These are phyloP conservation scores for Phytophthora meadii DNA, from an alignment of 352 stramenopile genomes.

Conservation along the genomic window DNA sequence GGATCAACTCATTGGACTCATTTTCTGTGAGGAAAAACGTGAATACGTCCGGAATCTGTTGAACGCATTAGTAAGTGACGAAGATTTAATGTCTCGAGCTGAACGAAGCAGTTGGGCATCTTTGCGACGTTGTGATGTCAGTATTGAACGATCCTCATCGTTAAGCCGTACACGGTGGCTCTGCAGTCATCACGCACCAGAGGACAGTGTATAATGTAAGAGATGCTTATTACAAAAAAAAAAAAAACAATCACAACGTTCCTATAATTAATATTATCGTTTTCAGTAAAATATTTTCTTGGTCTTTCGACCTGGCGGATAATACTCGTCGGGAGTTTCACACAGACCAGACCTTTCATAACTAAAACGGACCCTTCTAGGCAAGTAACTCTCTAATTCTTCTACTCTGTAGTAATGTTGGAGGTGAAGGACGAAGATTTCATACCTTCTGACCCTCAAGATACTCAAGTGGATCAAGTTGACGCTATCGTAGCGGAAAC, in stretches of 20 bases:
- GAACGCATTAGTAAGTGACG: slow-evolving; percentile 48
- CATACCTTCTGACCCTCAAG: no score
- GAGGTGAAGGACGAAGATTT: no score
- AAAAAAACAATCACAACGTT: no score
- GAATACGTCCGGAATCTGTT: slow-evolving; percentile 67
- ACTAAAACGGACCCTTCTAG: background rate
- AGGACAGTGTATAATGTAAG: slow-evolving; percentile 22
- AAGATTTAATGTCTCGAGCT: slow-evolving; percentile 13
- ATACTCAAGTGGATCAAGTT: background rate
- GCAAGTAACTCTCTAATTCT: background rate
- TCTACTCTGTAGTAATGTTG: no score
- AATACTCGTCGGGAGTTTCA: background rate
- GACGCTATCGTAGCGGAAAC: slow-evolving; percentile 6
- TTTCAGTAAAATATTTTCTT: no score
- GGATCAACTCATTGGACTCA: slow-evolving; percentile 56
- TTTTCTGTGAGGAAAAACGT: slow-evolving; percentile 70
- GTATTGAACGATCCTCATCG: slow-evolving; percentile 15
- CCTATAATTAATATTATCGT: no score
- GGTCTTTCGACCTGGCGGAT: no score
- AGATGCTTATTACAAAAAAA: no score
- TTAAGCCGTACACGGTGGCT: slow-evolving; percentile 53
- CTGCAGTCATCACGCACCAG: slow-evolving; percentile 42
- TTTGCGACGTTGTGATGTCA: slow-evolving; percentile 49
- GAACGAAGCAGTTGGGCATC: slow-evolving; percentile 44
- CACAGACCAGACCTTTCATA: background rate